Evolutionary conservation across 805 yeast species (phyloP).

Genomic region (Candida quercuum): DNA sequence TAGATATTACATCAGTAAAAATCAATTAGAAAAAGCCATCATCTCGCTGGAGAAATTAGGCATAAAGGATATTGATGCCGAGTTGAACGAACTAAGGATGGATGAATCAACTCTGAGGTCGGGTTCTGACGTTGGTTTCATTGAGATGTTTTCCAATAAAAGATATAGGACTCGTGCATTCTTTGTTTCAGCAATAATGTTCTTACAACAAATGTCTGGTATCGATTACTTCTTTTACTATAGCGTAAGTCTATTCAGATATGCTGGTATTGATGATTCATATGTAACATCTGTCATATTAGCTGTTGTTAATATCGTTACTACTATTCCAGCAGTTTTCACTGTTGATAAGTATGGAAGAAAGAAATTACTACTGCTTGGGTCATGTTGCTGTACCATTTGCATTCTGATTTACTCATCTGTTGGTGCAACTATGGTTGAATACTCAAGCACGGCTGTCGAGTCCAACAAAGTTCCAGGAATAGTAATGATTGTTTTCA

Average conservation of each 20-base stretch:
- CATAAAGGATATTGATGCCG: constrained; percentile 34
- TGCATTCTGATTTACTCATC: constrained; percentile 48
- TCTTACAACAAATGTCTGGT: constrained; percentile 59
- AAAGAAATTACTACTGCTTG: constrained; percentile 31
- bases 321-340: constrained; percentile 43
- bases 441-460: constrained; percentile 21
- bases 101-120: constrained; percentile 8
- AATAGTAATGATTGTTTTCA: constrained; percentile 46
- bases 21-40: constrained; percentile 48
- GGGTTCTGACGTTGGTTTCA: constrained; percentile 32
- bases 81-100: constrained; percentile 2
- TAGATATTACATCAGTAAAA: constrained; percentile 47
- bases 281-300: constrained; percentile 50
- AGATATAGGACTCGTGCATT: constrained; percentile 32
- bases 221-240: constrained; percentile 65
- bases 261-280: constrained; percentile 48
- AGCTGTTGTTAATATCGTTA: constrained; percentile 47
- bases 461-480: constrained; percentile 34
- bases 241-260: constrained; percentile 53
- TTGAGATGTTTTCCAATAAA: constrained; percentile 39
- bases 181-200: constrained; percentile 53
- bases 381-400: constrained; percentile 42
- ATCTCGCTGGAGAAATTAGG: constrained; percentile 42
- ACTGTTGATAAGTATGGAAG: constrained; percentile 48
- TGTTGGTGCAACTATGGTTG: constrained; percentile 37